Conservation (phyloP, 2,329 filamentous ascomycete genomes). For the Geosmithia flava region DNA sequence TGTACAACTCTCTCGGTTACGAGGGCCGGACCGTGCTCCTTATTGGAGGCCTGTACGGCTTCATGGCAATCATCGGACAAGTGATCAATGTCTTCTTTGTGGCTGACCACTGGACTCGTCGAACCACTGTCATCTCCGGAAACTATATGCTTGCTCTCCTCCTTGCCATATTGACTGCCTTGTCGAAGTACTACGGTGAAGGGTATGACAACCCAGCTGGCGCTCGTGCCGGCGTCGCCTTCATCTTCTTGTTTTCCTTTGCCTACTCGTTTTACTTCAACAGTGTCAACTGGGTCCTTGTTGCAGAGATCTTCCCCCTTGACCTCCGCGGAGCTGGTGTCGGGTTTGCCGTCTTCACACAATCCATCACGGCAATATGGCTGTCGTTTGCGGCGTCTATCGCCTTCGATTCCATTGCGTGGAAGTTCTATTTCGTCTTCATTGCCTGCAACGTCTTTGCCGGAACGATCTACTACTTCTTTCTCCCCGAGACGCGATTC, state of each 20-base stretch:
- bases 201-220: constrained; percentile 4
- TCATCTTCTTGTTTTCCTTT: constrained; percentile 14
- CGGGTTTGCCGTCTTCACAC: constrained; percentile 13
- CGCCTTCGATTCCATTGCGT: constrained; percentile 14
- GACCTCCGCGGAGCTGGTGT: constrained; percentile 12
- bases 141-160: constrained; percentile 5
- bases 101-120: constrained; percentile 13
- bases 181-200: constrained; percentile 9
- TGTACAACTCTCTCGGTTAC: constrained; percentile 29
- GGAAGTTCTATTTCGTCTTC: constrained; percentile 19
- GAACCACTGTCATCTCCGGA: constrained; percentile 2
- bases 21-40: constrained; percentile 33
- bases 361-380: constrained; percentile 17
- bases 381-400: constrained; percentile 13
- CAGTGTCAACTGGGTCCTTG: constrained; percentile 13
- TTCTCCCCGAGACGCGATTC: constrained; percentile 19
- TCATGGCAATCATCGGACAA: constrained; percentile 14
- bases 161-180: constrained; percentile 7
- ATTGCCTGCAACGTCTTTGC: constrained; percentile 16
- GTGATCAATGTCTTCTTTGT: constrained; percentile 13
- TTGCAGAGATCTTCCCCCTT: constrained; percentile 12
- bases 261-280: constrained; percentile 16
- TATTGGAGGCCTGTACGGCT: constrained; percentile 27
- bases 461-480: constrained; percentile 16
- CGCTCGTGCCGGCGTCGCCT: constrained; percentile 11